Percentiles rank a stretch among this genome's conserved stretches.
Evolutionary conservation across 345 rosid species (phyloP).

Genomic region (Eucalyptus globulus): DNA sequence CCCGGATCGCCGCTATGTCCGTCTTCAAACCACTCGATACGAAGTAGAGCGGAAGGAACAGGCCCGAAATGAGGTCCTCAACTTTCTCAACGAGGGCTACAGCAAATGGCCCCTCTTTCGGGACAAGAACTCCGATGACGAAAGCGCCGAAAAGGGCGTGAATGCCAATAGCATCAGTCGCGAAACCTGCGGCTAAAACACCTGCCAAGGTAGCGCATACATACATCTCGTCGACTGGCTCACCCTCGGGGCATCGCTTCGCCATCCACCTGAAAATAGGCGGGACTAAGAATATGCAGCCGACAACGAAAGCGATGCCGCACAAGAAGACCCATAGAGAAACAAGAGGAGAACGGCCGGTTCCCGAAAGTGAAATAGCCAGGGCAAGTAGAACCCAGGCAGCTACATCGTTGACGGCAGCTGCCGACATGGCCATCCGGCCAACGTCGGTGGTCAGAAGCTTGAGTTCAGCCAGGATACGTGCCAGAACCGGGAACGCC

Average conservation of each 20-base stretch:
- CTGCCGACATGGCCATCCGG: slow-evolving; percentile 69
- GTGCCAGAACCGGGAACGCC: slow-evolving; percentile 78
- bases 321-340: slow-evolving; percentile 64
- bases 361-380: slow-evolving; percentile 57
- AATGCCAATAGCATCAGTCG: slow-evolving; percentile 63
- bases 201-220: slow-evolving; percentile 45
- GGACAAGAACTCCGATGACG: slow-evolving; percentile 52
- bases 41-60: slow-evolving; percentile 65
- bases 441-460: slow-evolving; percentile 77
- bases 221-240: slow-evolving; percentile 57
- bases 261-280: slow-evolving; percentile 46
- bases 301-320: slow-evolving; percentile 36
- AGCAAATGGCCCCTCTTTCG: slow-evolving; percentile 66
- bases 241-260: slow-evolving; percentile 61
- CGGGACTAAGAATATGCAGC: slow-evolving; percentile 20
- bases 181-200: slow-evolving; percentile 50
- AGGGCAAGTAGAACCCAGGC: slow-evolving; percentile 88
- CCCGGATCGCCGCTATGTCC: slow-evolving; percentile 41
- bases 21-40: slow-evolving; percentile 86
- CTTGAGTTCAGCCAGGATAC: slow-evolving; percentile 78
- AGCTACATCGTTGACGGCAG: slow-evolving; percentile 65
- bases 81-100: slow-evolving; percentile 59
- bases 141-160: slow-evolving; percentile 82
- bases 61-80: slow-evolving; percentile 73
- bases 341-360: slow-evolving; percentile 34